Conservation (phyloP, 2,329 filamentous ascomycete species). For the Waltergamsia citrina region DNA sequence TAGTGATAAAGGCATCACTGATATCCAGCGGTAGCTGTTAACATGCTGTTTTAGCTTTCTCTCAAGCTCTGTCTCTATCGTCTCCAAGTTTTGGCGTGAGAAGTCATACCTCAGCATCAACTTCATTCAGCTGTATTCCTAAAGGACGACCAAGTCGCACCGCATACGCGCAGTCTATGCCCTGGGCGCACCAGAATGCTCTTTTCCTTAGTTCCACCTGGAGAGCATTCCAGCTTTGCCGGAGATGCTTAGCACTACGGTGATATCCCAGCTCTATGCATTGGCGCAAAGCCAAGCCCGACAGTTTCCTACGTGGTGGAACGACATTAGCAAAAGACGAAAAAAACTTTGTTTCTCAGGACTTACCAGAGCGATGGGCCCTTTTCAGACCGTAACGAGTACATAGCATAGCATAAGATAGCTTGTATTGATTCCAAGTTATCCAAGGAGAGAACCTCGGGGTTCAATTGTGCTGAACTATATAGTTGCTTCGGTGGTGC, state of each 20-base stretch:
- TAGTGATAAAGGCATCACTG: not conserved
- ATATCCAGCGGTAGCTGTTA: not conserved
- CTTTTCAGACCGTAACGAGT: conserved; percentile 14
- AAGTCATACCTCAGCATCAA: not conserved
- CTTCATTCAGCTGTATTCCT: not conserved
- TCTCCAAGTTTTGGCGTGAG: not conserved
- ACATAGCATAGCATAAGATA: conserved; percentile 16
- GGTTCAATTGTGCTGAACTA: not conserved
- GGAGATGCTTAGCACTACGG: not conserved
- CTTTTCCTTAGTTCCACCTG: not conserved
- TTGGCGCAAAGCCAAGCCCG: not conserved
- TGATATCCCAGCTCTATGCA: conserved; percentile 1
- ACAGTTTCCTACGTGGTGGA: not conserved
- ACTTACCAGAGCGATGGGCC: conserved; percentile 17
- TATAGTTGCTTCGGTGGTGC: conserved; percentile 2
- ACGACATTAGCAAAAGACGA: not conserved
- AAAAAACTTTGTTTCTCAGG: not conserved
- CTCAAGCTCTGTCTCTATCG: not conserved
- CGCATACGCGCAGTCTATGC: not conserved
- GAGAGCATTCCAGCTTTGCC: not conserved
- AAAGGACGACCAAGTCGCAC: not conserved
- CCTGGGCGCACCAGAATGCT: not conserved
- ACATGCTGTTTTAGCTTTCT: not conserved
- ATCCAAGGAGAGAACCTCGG: not conserved
- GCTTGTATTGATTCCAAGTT: conserved; percentile 1